Evolutionary conservation across 352 stramenopile genomes (phyloP).

Genomic region (Phytophthora boehmeriae): DNA sequence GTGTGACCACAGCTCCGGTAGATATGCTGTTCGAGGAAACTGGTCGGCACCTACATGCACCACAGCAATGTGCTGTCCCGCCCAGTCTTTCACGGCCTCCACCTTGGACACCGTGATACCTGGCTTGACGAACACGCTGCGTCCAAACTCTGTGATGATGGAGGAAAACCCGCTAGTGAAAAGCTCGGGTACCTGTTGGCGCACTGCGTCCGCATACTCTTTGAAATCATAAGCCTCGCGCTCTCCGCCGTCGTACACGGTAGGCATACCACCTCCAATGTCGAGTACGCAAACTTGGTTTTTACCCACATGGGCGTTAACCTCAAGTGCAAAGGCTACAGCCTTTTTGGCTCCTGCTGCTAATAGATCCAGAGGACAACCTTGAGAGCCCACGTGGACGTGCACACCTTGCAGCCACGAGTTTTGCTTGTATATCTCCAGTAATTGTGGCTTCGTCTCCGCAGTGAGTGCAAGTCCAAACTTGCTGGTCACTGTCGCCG

Average conservation of each 20-base stretch:
- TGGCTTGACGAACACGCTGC: constrained; percentile 86
- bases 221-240: constrained; percentile 78
- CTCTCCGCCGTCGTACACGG: constrained; percentile 81
- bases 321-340: constrained; percentile 75
- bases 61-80: constrained; percentile 77
- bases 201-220: constrained; percentile 78
- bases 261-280: constrained; percentile 92
- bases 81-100: constrained; percentile 90
- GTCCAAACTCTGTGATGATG: constrained; percentile 94
- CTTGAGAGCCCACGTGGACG: constrained; percentile 90
- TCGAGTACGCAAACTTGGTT: constrained; percentile 84
- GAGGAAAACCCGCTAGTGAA: constrained; percentile 77
- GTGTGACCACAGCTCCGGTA: constrained; percentile 85
- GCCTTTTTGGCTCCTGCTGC: constrained; percentile 76
- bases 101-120: constrained; percentile 88
- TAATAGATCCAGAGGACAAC: constrained; percentile 86
- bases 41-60: constrained; percentile 91
- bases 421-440: constrained; percentile 69
- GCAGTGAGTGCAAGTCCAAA: constrained; percentile 86
- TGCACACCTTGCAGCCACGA: constrained; percentile 89
- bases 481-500: constrained; percentile 90
- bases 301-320: constrained; percentile 65
- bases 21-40: constrained; percentile 89
- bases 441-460: constrained; percentile 53
- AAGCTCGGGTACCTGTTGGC: constrained; percentile 74